phyloP scores from a whole-genome alignment of 129 eudicot genomes.

The Scalesia atractyloides region DNA sequence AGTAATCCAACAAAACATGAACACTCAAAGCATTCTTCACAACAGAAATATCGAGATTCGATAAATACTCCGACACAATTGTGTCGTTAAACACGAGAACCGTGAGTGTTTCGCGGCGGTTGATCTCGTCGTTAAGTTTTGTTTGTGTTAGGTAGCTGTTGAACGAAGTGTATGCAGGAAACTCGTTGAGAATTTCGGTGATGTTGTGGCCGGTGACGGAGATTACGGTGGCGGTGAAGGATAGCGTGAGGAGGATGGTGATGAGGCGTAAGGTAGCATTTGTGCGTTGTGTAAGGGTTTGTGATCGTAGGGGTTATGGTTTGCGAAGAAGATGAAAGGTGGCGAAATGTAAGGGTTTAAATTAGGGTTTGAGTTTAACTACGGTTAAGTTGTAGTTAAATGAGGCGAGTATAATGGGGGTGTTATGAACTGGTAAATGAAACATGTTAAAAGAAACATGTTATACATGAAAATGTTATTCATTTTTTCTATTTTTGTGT shows the following conservation, averaged over 20 bases:
- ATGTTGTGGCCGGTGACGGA: slow-evolving; percentile 54
- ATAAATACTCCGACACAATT: slow-evolving; percentile 39
- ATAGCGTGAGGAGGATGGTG: slow-evolving; percentile 25
- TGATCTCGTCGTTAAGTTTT: slow-evolving; percentile 70
- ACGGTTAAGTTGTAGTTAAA: slow-evolving; percentile 3
- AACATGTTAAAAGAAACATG: slow-evolving; percentile 7
- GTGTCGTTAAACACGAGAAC: slow-evolving; percentile 60
- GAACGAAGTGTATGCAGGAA: slow-evolving; percentile 59
- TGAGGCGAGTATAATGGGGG: slow-evolving; percentile 23
- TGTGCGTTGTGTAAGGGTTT: slow-evolving; percentile 18
- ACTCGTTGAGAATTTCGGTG: slow-evolving; percentile 48
- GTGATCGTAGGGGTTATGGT: slow-evolving; percentile 13
- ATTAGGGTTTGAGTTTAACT: slow-evolving; percentile 9
- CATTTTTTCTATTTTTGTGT: background rate
- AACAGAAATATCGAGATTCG: slow-evolving; percentile 48
- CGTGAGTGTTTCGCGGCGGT: slow-evolving; percentile 60
- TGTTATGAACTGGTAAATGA: slow-evolving; percentile 18
- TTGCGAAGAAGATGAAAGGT: slow-evolving; percentile 15
- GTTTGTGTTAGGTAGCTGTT: slow-evolving; percentile 58
- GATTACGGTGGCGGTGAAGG: slow-evolving; percentile 27
- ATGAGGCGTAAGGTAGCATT: slow-evolving; percentile 19
- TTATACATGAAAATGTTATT: background rate
- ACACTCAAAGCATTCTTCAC: slow-evolving; percentile 60
- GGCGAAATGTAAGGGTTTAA: slow-evolving; percentile 24
- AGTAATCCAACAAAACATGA: slow-evolving; percentile 73